Base-by-base conservation (phyloP, 2,329 filamentous ascomycete species). In the Fonsecaea monophora region DNA sequence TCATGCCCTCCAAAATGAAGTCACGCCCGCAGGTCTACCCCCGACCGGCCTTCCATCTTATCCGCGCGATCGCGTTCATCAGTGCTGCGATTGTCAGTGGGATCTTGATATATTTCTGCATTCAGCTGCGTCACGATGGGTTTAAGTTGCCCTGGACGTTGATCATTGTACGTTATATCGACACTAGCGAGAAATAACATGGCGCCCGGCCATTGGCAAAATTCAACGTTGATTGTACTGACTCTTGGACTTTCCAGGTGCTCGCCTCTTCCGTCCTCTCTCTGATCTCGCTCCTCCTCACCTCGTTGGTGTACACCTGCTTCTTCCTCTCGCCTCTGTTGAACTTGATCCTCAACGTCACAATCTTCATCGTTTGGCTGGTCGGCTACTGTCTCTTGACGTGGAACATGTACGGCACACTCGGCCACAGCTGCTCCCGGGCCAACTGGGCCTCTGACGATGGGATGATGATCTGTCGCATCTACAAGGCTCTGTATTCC, bases 401-500 rank as follows among this genome's bases (percentile, higher is more conserved):
- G 38, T 87, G 83, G 81, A 86, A 83, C 78, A 81, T 84, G 73
- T 80, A 80, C 48, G 77, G 80, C 58, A 87, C 86, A 0, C 76
- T 89, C 62, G 74, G 78, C 7, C 82, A 85, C 65, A 78, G 80
- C 66, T 88, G 86, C 77, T 81, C 78, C 53, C 72, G 76, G 2
- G 73, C 76, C 21, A 81, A 82, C 73, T 88, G 86, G 86, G 80
- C 81, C n/a, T 82, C 82, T 38, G 79, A 82, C 0, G 80, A 81
- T 2, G 86, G 86, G 2, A 81, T 87, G 62, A 81, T 82, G 75
- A 80, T 88, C 55, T 88, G 86, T 73, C 77, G 83, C 61, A 78
- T 82, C 64, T 89, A 87, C 80, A 88, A 88, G 75, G 82, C 84
- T 10, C 77, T 88, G n/a, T 88, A 86, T 75, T 77, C 82, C 37